These are phyloP conservation scores for Erythrophleum ivorense DNA, from an alignment of 331 rosid species.

Conservation along the genomic window DNA sequence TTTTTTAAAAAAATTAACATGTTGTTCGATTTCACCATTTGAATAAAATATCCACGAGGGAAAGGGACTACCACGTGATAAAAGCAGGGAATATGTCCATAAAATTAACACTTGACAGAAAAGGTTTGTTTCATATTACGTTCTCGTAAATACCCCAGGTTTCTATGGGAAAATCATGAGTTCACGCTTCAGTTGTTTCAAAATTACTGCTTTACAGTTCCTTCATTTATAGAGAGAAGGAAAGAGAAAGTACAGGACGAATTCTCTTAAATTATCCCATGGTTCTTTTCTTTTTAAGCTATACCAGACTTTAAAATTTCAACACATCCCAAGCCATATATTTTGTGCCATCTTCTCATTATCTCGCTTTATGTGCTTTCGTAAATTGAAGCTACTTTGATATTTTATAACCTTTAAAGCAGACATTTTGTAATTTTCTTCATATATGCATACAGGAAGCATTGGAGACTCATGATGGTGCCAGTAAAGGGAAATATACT, in stretches of 20 bases:
- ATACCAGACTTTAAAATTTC: too few relatives aligned
- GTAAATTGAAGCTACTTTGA: not conserved
- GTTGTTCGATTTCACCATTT: not conserved
- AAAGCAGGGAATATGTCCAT: too few relatives aligned
- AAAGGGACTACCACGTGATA: too few relatives aligned
- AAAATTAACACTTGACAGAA: too few relatives aligned
- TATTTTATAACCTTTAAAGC: not conserved
- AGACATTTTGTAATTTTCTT: not conserved
- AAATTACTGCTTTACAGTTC: slow-evolving; percentile 20
- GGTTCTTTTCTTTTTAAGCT: not conserved
- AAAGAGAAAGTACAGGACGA: not conserved
- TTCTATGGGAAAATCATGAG: slow-evolving; percentile 19
- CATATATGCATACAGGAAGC: slow-evolving; percentile 60
- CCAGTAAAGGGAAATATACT: slow-evolving; percentile 84
- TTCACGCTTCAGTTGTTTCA: slow-evolving; percentile 6
- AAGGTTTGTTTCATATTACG: too few relatives aligned
- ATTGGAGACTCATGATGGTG: slow-evolving; percentile 85
- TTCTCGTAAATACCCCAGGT: too few relatives aligned
- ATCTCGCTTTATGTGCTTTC: not conserved
- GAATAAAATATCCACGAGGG: too few relatives aligned
- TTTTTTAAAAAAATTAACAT: not conserved
- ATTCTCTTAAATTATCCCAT: not conserved
- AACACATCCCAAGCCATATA: slow-evolving; percentile 2
- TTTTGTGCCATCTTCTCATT: slow-evolving; percentile 10
- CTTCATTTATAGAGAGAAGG: not conserved